Evolutionary conservation across 1,139 yeast species (phyloP), one percentile per base, ranked within the genome.

Genomic region (Pichia cactophila): DNA sequence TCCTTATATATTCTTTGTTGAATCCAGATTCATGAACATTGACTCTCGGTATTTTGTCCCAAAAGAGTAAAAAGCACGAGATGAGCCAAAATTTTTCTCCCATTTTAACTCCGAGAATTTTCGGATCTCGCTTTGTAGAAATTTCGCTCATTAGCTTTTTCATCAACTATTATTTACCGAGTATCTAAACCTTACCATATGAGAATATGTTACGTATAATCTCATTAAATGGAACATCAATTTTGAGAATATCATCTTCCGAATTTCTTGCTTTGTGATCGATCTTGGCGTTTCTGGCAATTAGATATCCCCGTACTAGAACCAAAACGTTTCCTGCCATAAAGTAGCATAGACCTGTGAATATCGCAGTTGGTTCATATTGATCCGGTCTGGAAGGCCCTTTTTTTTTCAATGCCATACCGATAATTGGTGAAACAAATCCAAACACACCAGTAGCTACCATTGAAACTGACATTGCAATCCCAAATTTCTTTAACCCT

Each of bases 361-460:
- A 80, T 3, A 79, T 70, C 0, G 80, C 67, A 41, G 81, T 77
- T 55, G 75, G 58, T 33, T 64, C 60, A 59, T 78, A 80, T 56
- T 72, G 78, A 1, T 66, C 60, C 3, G 82, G 78, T 26, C 48
- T 41, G 3, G 44, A 23, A 9, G 56, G 52, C 0, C 65, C 66
- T 51, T 67, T 68, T 12, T 67, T 63, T 47, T 74, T 75, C 47
- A 78, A 63, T 11, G 72, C 63, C 33, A 76, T 68, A 2, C 83
- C 83, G 51, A 79, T 72, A 16, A 78, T 71, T 4, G 83, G 83
- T 1, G 81, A 72, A 1, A 68, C 73, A 41, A 77, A 60, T 1
- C 79, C 80, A 23, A 75, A 64, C 2, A 63, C 50, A 12, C 80
- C 83, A 6, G 37, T 26, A 33, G 72, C 63, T 7, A 69, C 60